Evolutionary conservation across 2,329 filamentous ascomycete genomes (phyloP), one percentile per base, ranked within the genome.

Genomic region (Stemphylium vesicarium): DNA sequence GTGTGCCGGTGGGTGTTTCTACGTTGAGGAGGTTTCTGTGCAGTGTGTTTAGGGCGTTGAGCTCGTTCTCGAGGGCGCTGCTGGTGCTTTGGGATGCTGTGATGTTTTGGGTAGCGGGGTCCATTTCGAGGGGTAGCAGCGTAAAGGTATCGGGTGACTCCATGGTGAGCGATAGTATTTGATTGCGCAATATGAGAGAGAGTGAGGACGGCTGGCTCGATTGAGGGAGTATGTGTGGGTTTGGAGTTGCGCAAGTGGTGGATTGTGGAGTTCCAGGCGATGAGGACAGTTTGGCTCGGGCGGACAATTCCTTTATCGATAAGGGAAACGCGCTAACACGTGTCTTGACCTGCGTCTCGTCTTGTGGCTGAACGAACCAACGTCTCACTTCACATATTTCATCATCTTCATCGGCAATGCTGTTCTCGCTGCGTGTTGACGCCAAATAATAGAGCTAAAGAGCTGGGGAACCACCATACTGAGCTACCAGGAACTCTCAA

Each of bases 91-190:
- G 73, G 60, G 69, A 65, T 45, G 73, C 67, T 47, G 82, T 80
- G 72, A 98, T 82, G 66, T 87, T 81, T 81, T 96, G 96, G 71
- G 89, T 89, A 64, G 86, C 77, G n/a, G 91, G 85, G 80, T 97
- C 90, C 76, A 98, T 84, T 59, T 85, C 81, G 48, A 99, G 82
- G 33, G 92, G 90, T 72, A 96, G 87, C 68, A 92, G 86, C 65
- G 87, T 90, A 83, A 94, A 98, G 66, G 87, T 87, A 57, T 90
- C 87, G 13, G 60, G 59, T 7, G 71, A 65, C 57, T 76, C 74
- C 74, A 77, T 76, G 48, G 11, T 62, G 51, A 26, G 24, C 5
- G 10, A 11, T 2, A 9, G 18, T 15, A 50, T 16, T 10, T 9
- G 35, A 13, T 26, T 36, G n/a, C 11, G 15, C 44, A 16, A 4